Evolutionary conservation across 2,329 filamentous ascomycete species (phyloP), one percentile per base, ranked within the genome.

Genomic region (Aspergillus versicolor): DNA sequence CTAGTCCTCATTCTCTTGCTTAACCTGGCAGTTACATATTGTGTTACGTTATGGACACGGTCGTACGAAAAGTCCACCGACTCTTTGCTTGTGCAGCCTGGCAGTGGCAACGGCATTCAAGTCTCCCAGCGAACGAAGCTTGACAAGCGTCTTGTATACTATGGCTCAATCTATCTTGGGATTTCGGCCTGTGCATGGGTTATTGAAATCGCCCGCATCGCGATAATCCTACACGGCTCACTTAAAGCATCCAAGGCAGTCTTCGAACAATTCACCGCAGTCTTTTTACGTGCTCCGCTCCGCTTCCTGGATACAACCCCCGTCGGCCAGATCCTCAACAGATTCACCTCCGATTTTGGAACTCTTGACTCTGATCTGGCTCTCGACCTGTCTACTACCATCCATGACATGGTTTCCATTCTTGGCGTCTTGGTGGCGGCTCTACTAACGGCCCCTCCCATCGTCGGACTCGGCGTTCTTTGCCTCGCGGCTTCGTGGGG

Each of bases 241-340:
- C 79, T 92, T 63, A 81, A 80, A 57, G 89, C 89, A 3, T 91
- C 88, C n/a, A 80, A 84, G 40, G 75, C 76, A 44, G 78, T 92
- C 3, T 93, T 92, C 61, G 80, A 84, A 21, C 82, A 82, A 51
- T 82, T 92, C 61, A 84, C 87, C 43, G 85, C 84, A 62, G 80
- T 84, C 0, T 81, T 93, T 11, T 78, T 92, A 3, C 83, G 87
- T 17, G 85, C 89, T 2, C 89, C 88, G 3, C 77, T 92, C 12
- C 80, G 88, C 55, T 91, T 88, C 87, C 81, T 92, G 38, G 89
- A 92, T 67, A 92, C 89, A 0, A 87, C 91, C 0, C 89, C 90
- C 0, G 78, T 90, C 1, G 89, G 89, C 2, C 83, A 89, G 41
- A 83, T 92, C 27, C 77, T 92, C 30, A 92, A 92, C 73, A 82